Base-by-base conservation (phyloP, 352 stramenopile species). In the Peronosclerospora sorghi region DNA sequence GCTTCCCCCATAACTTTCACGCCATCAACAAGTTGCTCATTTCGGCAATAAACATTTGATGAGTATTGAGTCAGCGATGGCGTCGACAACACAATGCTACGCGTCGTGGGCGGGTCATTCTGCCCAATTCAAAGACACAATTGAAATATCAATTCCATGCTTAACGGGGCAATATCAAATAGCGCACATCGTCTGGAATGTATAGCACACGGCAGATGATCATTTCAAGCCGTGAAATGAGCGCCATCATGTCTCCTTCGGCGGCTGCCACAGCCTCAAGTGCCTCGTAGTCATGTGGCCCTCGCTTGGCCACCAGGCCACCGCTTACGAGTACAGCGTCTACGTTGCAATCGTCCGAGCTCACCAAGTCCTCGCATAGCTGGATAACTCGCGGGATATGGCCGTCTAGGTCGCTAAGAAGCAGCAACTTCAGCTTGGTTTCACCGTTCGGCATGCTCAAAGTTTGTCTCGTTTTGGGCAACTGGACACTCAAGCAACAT, bases 171-270 rank as follows among this genome's bases (percentile, higher is more conserved):
- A 39, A 27, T 34, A 36, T 17, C 26, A 26, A 52, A 13, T 10
- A 36, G 52, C 56, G 15, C 41, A 84, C 77, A 10, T 82, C 69
- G 32, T 70, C 59, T 2, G 81, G 74, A 9, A 88, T 72, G 51
- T 94, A 94, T 8, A 94, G 32, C 8, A 94, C 76, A 18, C 78
- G 78, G 32, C 81, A 91, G 14, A 90, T 76, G 39, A 94, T 85
- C 60, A 80, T 87, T 47, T 94, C 81, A 27, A 94, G 72, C 19
- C 81, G 68, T 13, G 81, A 88, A 37, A 94, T 79, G 35, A 91
- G 59, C 53, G 81, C 76, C 72, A 86, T 91, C 78, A 91, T 90
- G 58, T 94, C 81, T 51, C 81, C 81, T 65, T 94, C 80, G 17
- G 77, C 80, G 3, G 75, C 73, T 2, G 75, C 76, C 19, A 83